phyloP scores from a whole-genome alignment of 2,329 filamentous ascomycete genomes.

The Fusarium pseudonygamai region DNA sequence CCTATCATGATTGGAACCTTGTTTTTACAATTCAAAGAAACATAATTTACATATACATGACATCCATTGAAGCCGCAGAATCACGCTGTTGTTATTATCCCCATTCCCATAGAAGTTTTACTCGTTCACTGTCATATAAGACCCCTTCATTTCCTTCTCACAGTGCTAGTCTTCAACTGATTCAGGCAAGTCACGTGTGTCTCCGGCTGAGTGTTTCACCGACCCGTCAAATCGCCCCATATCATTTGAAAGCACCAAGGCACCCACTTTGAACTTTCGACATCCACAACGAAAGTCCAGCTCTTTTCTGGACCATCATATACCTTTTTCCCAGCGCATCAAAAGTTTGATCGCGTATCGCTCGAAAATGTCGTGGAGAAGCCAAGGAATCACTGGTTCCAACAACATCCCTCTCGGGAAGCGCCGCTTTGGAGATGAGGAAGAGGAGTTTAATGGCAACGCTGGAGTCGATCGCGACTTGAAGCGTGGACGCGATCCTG shows the following conservation, averaged over 20 bases:
- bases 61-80: too few relatives aligned
- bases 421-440: slow-evolving; percentile 77
- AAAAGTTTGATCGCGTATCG: not conserved
- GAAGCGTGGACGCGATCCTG: slow-evolving; percentile 94
- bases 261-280: slow-evolving; percentile 17
- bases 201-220: slow-evolving; percentile 18
- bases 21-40: not conserved
- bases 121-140: not conserved
- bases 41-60: not conserved
- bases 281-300: slow-evolving; percentile 16
- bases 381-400: slow-evolving; percentile 90
- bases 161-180: not conserved
- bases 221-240: slow-evolving; percentile 17
- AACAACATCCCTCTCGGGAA: slow-evolving; percentile 97
- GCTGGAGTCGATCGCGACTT: slow-evolving; percentile 57
- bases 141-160: not conserved
- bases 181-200: slow-evolving; percentile 21
- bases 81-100: not conserved
- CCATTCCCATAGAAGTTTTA: not conserved
- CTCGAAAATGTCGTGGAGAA: slow-evolving; percentile 71
- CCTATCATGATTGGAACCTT: not conserved
- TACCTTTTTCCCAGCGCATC: slow-evolving; percentile 1
- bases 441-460: slow-evolving; percentile 51
- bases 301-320: slow-evolving; percentile 3
- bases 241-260: slow-evolving; percentile 24